phyloP scores from a whole-genome alignment of 768 basidiomycete genomes.

The Leccinellum albellum region DNA sequence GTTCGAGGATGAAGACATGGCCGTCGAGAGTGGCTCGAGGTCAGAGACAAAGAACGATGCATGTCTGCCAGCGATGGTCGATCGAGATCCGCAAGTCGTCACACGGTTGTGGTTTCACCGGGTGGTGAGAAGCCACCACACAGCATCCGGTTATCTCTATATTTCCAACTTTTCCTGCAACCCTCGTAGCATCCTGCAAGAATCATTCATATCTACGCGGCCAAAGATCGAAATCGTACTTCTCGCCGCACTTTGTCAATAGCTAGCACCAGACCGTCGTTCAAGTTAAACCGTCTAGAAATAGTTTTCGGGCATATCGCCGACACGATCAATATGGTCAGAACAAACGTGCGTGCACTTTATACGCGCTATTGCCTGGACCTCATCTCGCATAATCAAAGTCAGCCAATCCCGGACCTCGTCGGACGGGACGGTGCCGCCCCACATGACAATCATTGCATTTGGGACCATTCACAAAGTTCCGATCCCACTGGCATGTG shows the following conservation, averaged over 20 bases:
- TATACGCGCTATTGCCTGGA: not conserved
- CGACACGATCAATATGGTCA: not conserved
- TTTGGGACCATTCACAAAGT: slow-evolving; percentile 1
- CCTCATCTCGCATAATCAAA: not conserved
- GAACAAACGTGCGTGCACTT: slow-evolving; percentile 1
- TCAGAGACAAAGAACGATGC: slow-evolving; percentile 3
- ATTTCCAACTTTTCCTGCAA: not conserved
- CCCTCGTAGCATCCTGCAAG: not conserved
- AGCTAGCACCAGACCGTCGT: no score
- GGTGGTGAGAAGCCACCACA: no score
- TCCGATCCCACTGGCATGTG: not conserved
- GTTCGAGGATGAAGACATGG: slow-evolving; percentile 39
- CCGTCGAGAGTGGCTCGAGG: slow-evolving; percentile 3
- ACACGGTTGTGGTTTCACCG: slow-evolving; percentile 6
- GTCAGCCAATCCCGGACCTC: slow-evolving; percentile 4
- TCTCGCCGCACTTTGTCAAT: not conserved
- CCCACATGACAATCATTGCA: slow-evolving; percentile 29
- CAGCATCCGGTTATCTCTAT: no score
- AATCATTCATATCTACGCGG: not conserved
- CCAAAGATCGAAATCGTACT: not conserved
- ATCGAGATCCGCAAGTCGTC: slow-evolving; percentile 6
- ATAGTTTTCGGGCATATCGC: not conserved
- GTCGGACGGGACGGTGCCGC: slow-evolving; percentile 34
- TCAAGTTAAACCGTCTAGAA: not conserved
- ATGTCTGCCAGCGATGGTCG: not conserved